Conservation (phyloP, 176 grass and related monocot species). For the Otatea glauca region DNA sequence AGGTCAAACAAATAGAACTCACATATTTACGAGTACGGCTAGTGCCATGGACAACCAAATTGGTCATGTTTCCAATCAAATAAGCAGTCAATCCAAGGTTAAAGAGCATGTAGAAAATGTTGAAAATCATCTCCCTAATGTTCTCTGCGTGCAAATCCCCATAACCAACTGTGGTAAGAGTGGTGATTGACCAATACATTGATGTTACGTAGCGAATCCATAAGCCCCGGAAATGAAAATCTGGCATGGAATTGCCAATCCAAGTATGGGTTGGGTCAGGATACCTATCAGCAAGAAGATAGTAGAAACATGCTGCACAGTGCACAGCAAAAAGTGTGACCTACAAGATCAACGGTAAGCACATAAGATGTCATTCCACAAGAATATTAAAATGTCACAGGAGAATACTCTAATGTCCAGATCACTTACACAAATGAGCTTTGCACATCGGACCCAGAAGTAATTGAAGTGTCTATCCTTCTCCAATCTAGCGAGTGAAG, state of each 20-base stretch:
- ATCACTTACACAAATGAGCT: conserved; percentile 88
- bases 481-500: conserved; percentile 69
- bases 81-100: conserved; percentile 98
- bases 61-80: conserved; percentile 99
- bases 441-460: conserved; percentile 97
- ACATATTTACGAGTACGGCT: conserved; percentile 95
- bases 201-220: conserved; percentile 83
- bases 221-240: conserved; percentile 78
- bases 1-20: conserved; percentile 42
- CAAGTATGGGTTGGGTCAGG: conserved; percentile 61
- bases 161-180: conserved; percentile 94
- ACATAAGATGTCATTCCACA: conserved; percentile 18
- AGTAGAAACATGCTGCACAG: conserved; percentile 93
- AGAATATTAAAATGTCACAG: neutral
- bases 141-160: conserved; percentile 95
- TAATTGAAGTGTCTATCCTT: conserved; percentile 95
- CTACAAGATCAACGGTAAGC: conserved; percentile 45
- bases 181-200: conserved; percentile 99
- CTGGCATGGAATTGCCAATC: conserved; percentile 80
- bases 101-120: conserved; percentile 98
- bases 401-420: conserved; percentile 7
- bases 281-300: conserved; percentile 89
- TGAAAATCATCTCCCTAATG: conserved; percentile 87
- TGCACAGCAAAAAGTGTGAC: conserved; percentile 98
- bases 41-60: conserved; percentile 94